Percentiles rank a stretch among this genome's conserved stretches.
Conservation (phyloP, 2,329 filamentous ascomycete genomes). For the Monilinia polystroma region DNA sequence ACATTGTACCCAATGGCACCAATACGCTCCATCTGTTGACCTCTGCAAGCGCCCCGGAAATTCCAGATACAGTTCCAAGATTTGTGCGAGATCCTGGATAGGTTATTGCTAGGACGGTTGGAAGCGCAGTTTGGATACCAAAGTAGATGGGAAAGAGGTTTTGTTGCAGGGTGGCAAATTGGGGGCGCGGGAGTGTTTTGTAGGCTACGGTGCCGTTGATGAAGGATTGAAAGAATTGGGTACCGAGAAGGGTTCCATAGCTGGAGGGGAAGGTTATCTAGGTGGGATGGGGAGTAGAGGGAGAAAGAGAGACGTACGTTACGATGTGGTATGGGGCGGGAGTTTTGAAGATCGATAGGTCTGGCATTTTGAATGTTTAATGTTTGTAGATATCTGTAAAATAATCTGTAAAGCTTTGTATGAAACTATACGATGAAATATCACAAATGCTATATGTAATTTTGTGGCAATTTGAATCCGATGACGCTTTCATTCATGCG, state of each 20-base stretch:
- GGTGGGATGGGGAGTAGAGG: conserved; percentile 14
- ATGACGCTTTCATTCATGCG: conserved; percentile 13
- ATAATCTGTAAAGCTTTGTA: background rate
- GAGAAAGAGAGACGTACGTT: conserved; percentile 50
- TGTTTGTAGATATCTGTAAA: background rate
- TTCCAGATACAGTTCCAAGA: conserved; percentile 44
- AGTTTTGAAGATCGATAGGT: conserved; percentile 51
- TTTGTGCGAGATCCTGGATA: conserved; percentile 62
- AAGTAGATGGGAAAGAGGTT: conserved; percentile 89
- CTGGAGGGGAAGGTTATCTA: conserved; percentile 49
- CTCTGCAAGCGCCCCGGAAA: conserved; percentile 57
- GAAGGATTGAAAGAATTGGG: conserved; percentile 87
- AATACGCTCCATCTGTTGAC: conserved; percentile 64
- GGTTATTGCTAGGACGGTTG: conserved; percentile 72
- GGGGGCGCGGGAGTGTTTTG: conserved; percentile 70
- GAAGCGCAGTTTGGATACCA: conserved; percentile 72
- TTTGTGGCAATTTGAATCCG: background rate
- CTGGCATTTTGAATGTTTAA: conserved; percentile 39
- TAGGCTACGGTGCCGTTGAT: conserved; percentile 72
- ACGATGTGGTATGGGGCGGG: conserved; percentile 75
- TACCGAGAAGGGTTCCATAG: conserved; percentile 84
- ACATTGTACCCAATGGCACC: conserved; percentile 66
- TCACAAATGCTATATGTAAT: background rate
- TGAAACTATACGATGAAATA: background rate
- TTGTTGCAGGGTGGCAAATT: conserved; percentile 79